Percentiles rank a stretch among this genome's conserved stretches.
Conservation (phyloP, 257 asterid species). For the Nicotiana noctiflora region DNA sequence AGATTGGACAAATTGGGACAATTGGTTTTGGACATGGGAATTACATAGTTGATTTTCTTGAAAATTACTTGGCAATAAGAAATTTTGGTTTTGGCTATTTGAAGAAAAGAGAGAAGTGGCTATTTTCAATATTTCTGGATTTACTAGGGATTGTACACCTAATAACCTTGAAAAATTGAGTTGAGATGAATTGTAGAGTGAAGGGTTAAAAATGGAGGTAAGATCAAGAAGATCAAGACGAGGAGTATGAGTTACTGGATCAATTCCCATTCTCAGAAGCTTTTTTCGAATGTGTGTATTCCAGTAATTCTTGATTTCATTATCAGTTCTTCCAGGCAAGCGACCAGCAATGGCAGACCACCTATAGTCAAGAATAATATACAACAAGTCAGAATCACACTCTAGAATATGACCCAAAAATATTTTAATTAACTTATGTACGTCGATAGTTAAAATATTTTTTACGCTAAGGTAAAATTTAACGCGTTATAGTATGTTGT, state of each 20-base stretch:
- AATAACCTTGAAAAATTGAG: constrained; percentile 46
- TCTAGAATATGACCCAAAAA: not conserved
- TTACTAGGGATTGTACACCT: constrained; percentile 38
- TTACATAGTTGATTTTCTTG: constrained; percentile 21
- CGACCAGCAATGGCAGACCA: constrained; percentile 82
- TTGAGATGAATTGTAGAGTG: constrained; percentile 18
- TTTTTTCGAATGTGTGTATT: constrained; percentile 66
- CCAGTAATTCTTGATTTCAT: constrained; percentile 83
- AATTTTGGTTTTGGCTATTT: constrained; percentile 25
- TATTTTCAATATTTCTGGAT: constrained; percentile 42
- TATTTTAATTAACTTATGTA: no score
- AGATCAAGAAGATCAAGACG: constrained; percentile 72
- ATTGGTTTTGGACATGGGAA: constrained; percentile 19
- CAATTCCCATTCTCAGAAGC: constrained; percentile 77
- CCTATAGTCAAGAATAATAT: constrained; percentile 19
- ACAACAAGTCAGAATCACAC: not conserved
- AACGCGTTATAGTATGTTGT: no score
- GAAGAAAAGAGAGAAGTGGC: constrained; percentile 42
- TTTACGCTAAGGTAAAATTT: no score
- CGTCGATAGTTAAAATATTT: no score
- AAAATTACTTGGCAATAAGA: constrained; percentile 17
- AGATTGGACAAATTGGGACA: constrained; percentile 21
- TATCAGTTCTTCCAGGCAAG: constrained; percentile 75
- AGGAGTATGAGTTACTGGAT: constrained; percentile 75
- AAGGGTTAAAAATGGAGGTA: constrained; percentile 36